Evolutionary conservation across 192 early-diverging fungal genomes (phyloP).

Genomic region (Gaertneriomyces sp.): DNA sequence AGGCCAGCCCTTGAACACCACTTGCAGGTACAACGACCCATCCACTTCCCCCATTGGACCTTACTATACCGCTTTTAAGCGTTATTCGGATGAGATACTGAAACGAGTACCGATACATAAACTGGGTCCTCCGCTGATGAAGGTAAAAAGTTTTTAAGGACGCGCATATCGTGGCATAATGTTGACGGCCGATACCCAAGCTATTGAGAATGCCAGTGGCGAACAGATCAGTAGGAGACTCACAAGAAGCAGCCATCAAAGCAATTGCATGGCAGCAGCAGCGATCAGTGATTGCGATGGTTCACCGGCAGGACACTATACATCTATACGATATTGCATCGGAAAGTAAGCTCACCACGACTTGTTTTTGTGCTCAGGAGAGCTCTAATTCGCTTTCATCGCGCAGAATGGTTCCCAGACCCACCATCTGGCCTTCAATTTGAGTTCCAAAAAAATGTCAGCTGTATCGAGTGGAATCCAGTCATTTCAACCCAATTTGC

Average conservation of each 20-base stretch:
- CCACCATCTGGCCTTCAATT: slow-evolving; percentile 33
- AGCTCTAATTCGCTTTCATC: background rate
- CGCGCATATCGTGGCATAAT: background rate
- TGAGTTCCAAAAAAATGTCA: slow-evolving; percentile 39
- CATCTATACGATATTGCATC: slow-evolving; percentile 66
- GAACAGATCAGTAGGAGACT: background rate
- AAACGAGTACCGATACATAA: background rate
- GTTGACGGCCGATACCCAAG: background rate
- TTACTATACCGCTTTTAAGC: background rate
- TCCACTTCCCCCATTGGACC: background rate
- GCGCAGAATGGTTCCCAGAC: slow-evolving; percentile 35
- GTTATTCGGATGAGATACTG: background rate
- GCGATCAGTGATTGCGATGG: slow-evolving; percentile 63
- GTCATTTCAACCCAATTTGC: slow-evolving; percentile 37
- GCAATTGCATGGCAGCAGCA: slow-evolving; percentile 76
- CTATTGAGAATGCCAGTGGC: background rate
- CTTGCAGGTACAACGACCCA: background rate
- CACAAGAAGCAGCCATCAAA: slow-evolving; percentile 34
- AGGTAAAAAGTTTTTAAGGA: background rate
- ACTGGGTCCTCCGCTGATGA: background rate
- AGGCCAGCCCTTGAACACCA: background rate
- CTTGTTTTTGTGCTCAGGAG: background rate
- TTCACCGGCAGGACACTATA: slow-evolving; percentile 60
- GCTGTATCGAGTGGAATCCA: slow-evolving; percentile 52
- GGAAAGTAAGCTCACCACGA: slow-evolving; percentile 30